phyloP scores from a whole-genome alignment of 1,139 yeast genomes.

The Diutina mesorugosa region DNA sequence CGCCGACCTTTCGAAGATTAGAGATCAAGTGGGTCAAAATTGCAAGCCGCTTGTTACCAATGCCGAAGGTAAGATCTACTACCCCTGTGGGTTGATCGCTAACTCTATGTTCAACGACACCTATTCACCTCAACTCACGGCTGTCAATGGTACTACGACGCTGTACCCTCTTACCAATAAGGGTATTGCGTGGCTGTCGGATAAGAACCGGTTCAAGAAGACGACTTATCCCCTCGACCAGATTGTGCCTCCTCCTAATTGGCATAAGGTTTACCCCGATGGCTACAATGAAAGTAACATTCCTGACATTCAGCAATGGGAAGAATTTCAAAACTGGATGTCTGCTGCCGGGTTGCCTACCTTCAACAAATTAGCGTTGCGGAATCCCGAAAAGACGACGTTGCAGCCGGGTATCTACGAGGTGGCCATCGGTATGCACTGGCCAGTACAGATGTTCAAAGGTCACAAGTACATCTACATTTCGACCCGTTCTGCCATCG shows the following conservation, averaged over 20 bases:
- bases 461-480: conserved; percentile 75
- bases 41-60: conserved; percentile 71
- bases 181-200: conserved; percentile 83
- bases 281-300: conserved; percentile 79
- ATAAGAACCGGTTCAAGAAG: conserved; percentile 64
- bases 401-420: conserved; percentile 60
- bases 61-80: conserved; percentile 44
- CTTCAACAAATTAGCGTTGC: conserved; percentile 68
- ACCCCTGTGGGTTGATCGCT: conserved; percentile 95
- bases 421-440: conserved; percentile 65
- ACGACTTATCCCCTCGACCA: conserved; percentile 59
- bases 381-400: conserved; percentile 52
- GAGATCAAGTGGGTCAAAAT: conserved; percentile 64
- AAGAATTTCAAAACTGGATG: conserved; percentile 96
- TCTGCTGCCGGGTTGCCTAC: conserved; percentile 82
- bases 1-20: conserved; percentile 41
- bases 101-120: conserved; percentile 90
- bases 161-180: conserved; percentile 52
- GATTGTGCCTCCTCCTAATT: conserved; percentile 92
- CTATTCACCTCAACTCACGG: conserved; percentile 35
- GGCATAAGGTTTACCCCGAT: conserved; percentile 74
- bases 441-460: conserved; percentile 73
- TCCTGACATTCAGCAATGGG: conserved; percentile 72
- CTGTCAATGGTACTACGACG: conserved; percentile 31
- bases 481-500: conserved; percentile 76